Percentiles rank a stretch among this genome's conserved stretches.
These are phyloP conservation scores for Apophysomyces elegans DNA, from an alignment of 371 early-diverging fungal species.

Conservation along the genomic window DNA sequence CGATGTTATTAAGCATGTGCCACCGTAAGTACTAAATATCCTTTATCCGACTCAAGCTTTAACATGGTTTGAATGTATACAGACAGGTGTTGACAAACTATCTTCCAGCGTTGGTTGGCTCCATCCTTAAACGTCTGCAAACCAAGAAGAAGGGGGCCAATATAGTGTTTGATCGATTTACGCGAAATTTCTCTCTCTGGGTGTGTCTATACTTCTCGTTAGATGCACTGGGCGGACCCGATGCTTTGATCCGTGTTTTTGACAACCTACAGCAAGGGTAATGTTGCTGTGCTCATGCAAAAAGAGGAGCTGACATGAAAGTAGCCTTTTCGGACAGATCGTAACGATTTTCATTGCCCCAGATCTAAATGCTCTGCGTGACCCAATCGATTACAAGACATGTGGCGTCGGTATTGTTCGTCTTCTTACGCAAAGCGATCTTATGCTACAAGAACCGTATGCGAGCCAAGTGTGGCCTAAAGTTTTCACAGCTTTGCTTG, in stretches of 20 bases:
- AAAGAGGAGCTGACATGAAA: neutral
- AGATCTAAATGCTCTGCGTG: constrained; percentile 66
- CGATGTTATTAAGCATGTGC: constrained; percentile 71
- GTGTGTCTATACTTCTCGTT: constrained; percentile 69
- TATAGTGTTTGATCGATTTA: constrained; percentile 60
- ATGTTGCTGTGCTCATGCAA: neutral
- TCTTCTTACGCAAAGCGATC: constrained; percentile 58
- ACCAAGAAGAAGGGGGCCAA: constrained; percentile 61
- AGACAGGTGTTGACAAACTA: constrained; percentile 66
- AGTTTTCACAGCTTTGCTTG: constrained; percentile 48
- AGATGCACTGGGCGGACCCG: constrained; percentile 65
- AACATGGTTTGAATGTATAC: constrained; percentile 11
- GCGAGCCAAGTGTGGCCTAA: constrained; percentile 60
- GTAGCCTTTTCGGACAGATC: constrained; percentile 74
- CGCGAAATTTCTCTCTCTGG: constrained; percentile 80
- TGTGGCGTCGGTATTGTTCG: constrained; percentile 71
- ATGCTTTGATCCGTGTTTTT: constrained; percentile 70
- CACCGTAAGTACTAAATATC: constrained; percentile 56
- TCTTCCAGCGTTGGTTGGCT: constrained; percentile 75
- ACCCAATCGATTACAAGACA: constrained; percentile 74
- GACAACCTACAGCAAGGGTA: constrained; percentile 81
- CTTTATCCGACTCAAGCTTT: neutral
- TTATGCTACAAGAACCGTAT: constrained; percentile 54
- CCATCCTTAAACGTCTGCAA: constrained; percentile 81
- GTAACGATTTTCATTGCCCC: constrained; percentile 71